Percentiles rank a stretch among this genome's conserved stretches.
phyloP scores from a whole-genome alignment of 2,329 filamentous ascomycete genomes.

The Arthrobotrys entomopaga region DNA sequence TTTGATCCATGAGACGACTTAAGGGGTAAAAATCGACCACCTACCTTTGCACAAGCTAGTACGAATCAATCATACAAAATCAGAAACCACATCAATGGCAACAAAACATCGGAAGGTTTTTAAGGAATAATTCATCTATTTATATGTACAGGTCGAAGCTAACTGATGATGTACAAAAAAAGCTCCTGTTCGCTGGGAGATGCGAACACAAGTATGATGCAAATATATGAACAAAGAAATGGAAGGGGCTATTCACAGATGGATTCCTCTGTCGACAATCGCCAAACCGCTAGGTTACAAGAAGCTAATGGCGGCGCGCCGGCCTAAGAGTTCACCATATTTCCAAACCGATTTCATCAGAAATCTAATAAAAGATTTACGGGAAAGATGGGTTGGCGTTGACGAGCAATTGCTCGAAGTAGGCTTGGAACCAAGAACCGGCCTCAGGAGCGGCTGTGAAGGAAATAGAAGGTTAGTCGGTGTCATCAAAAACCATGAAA shows the following conservation, averaged over 20 bases:
- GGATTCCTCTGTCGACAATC: slow-evolving; percentile 8
- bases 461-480: slow-evolving; percentile 56
- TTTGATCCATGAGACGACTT: no score
- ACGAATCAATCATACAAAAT: no score
- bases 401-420: slow-evolving; percentile 64
- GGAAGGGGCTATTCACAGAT: slow-evolving; percentile 49
- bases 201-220: slow-evolving; percentile 33
- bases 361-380: slow-evolving; percentile 37
- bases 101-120: neutral
- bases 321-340: slow-evolving; percentile 14
- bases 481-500: neutral
- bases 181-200: slow-evolving; percentile 25
- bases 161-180: slow-evolving; percentile 52
- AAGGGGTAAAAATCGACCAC: no score
- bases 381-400: slow-evolving; percentile 62
- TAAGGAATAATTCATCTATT: slow-evolving; percentile 49
- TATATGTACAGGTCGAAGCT: slow-evolving; percentile 55
- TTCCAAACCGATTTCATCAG: slow-evolving; percentile 19
- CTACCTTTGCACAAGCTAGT: no score
- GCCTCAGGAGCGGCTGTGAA: slow-evolving; percentile 64
- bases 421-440: slow-evolving; percentile 64
- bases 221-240: slow-evolving; percentile 52
- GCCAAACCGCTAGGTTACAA: neutral
- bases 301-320: neutral
- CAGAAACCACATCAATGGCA: no score